These are phyloP conservation scores for Thielaviopsis musarum DNA, from an alignment of 2,329 filamentous ascomycete genomes.

Conservation along the genomic window DNA sequence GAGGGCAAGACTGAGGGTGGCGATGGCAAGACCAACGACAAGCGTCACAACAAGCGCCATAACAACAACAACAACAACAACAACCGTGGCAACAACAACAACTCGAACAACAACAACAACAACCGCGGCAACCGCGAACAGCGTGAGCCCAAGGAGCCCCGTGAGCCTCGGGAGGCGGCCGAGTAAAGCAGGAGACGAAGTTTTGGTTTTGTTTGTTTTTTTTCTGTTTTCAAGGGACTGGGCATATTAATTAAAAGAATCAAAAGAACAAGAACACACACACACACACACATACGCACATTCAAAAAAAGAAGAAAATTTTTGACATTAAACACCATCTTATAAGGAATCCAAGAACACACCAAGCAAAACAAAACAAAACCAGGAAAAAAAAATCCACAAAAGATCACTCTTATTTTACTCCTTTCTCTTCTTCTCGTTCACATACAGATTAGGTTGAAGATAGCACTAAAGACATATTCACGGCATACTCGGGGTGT, in stretches of 20 bases:
- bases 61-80: conserved; percentile 21
- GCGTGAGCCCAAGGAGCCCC: conserved; percentile 10
- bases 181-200: conserved; percentile 17
- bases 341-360: too few species aligned
- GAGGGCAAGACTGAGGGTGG: conserved; percentile 29
- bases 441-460: too few species aligned
- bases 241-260: background rate
- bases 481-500: too few species aligned
- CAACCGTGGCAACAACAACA: conserved; percentile 25
- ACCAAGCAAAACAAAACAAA: too few species aligned
- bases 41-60: conserved; percentile 32
- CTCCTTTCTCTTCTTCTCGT: too few species aligned
- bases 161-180: conserved; percentile 15
- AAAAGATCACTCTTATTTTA: background rate
- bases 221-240: background rate
- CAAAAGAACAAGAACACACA: background rate
- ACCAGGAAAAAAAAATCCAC: conserved; percentile 1
- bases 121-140: conserved; percentile 26
- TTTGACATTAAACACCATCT: too few species aligned
- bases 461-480: too few species aligned
- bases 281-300: background rate
- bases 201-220: background rate
- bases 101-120: conserved; percentile 30
- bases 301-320: background rate
- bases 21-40: conserved; percentile 26